These are phyloP conservation scores for Candida nonsorbophila DNA, from an alignment of 805 yeast genomes.

Conservation along the genomic window DNA sequence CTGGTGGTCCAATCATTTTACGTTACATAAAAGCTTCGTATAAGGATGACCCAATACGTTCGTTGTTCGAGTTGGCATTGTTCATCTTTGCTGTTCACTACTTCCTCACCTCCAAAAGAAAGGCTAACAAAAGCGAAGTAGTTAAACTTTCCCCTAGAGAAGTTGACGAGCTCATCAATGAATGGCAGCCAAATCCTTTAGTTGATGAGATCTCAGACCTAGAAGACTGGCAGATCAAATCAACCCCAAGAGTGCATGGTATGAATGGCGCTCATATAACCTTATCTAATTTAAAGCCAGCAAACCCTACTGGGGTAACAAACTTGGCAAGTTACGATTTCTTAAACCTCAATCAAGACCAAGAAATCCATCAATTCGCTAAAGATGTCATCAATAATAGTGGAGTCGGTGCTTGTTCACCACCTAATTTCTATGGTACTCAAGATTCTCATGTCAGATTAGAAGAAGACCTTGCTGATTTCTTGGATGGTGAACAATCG, in stretches of 20 bases:
- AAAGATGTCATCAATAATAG: conserved; percentile 53
- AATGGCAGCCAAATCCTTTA: conserved; percentile 89
- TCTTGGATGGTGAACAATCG: conserved; percentile 70
- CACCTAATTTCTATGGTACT: conserved; percentile 95
- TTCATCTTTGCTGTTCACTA: conserved; percentile 80
- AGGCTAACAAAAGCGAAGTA: conserved; percentile 66
- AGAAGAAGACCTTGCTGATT: conserved; percentile 69
- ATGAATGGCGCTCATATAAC: conserved; percentile 39
- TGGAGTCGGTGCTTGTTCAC: conserved; percentile 99
- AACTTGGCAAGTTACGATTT: conserved; percentile 74
- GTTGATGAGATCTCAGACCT: conserved; percentile 47
- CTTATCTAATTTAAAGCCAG: conserved; percentile 10
- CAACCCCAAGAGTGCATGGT: conserved; percentile 61
- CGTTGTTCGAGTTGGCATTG: conserved; percentile 71
- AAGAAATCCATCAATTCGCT: conserved; percentile 47
- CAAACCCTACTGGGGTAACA: conserved; percentile 34
- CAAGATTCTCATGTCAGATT: conserved; percentile 84
- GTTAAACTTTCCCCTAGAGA: conserved; percentile 59
- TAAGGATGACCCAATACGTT: conserved; percentile 89
- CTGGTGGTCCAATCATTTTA: conserved; percentile 56
- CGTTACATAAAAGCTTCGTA: conserved; percentile 81
- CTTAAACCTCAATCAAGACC: conserved; percentile 52
- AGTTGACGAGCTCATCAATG: conserved; percentile 76
- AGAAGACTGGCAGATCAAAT: conserved; percentile 58
- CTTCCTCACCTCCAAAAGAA: conserved; percentile 72